Conservation (phyloP, 257 asterid genomes). For the Asclepias syriaca region DNA sequence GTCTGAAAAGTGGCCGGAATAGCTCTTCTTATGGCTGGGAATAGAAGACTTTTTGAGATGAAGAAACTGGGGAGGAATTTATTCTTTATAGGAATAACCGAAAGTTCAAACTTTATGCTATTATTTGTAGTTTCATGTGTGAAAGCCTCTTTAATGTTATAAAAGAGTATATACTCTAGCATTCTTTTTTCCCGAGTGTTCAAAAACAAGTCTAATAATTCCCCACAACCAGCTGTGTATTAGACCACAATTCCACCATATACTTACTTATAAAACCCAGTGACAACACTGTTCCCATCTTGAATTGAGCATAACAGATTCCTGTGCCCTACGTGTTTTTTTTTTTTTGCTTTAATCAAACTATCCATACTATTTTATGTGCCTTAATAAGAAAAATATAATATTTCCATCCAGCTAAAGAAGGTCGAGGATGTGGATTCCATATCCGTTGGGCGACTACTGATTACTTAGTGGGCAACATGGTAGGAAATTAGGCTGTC, state of each 20-base stretch:
- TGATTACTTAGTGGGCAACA: neutral
- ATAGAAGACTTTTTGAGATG: neutral
- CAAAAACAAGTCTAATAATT: neutral
- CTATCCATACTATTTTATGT: no score
- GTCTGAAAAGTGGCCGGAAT: neutral
- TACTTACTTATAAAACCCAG: neutral
- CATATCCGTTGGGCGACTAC: neutral
- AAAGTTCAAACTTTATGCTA: constrained; percentile 1
- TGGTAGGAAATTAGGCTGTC: neutral
- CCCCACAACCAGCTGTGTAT: neutral
- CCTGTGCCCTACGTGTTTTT: neutral
- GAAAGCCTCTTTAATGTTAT: neutral
- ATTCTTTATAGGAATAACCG: neutral
- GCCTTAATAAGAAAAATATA: no score
- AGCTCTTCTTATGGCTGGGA: neutral
- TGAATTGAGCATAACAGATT: neutral
- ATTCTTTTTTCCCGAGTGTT: neutral
- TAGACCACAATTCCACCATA: neutral
- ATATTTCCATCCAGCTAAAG: no score
- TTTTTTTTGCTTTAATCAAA: no score
- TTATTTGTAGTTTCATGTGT: neutral
- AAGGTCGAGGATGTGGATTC: neutral
- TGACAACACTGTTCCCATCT: neutral
- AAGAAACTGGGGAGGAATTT: neutral
- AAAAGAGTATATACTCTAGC: neutral